These are phyloP conservation scores for Entomortierella lignicola DNA, from an alignment of 192 early-diverging fungal species.

Conservation along the genomic window DNA sequence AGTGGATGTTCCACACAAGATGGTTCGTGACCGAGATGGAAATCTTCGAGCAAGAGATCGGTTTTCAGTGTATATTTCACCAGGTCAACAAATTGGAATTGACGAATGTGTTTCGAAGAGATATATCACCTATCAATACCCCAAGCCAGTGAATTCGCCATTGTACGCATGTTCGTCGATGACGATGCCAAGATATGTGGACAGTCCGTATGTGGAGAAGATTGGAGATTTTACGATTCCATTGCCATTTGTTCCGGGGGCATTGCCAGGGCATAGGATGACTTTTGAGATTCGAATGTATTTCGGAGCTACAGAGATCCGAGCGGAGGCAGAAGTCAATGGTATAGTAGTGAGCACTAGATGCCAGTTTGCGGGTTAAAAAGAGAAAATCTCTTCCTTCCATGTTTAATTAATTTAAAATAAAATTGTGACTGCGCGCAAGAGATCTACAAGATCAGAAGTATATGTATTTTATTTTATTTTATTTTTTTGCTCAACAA, in stretches of 20 bases:
- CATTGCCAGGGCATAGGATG: slow-evolving; percentile 39
- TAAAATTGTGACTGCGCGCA: too few species aligned
- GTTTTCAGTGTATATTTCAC: slow-evolving; percentile 59
- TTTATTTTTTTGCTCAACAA: too few species aligned
- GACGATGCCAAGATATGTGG: slow-evolving; percentile 43
- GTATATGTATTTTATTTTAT: too few species aligned
- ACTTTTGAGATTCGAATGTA: slow-evolving; percentile 58
- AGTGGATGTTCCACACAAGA: slow-evolving; percentile 52
- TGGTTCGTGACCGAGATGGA: slow-evolving; percentile 52
- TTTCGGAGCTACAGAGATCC: slow-evolving; percentile 62
- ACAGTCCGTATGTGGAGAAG: slow-evolving; percentile 40
- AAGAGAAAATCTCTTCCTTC: too few species aligned
- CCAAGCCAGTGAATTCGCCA: slow-evolving; percentile 48
- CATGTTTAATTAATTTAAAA: too few species aligned
- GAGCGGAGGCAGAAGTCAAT: slow-evolving; percentile 63
- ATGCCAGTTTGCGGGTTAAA: slow-evolving; percentile 46
- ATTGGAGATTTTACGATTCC: slow-evolving; percentile 53
- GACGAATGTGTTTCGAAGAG: slow-evolving; percentile 52
- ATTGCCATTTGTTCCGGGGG: slow-evolving; percentile 47
- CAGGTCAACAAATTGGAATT: slow-evolving; percentile 56
- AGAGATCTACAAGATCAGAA: too few species aligned
- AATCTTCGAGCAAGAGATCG: slow-evolving; percentile 57
- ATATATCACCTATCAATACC: slow-evolving; percentile 53
- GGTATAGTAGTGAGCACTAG: slow-evolving; percentile 45
- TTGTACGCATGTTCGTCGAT: slow-evolving; percentile 43